Base-by-base conservation (phyloP, 2,329 filamentous ascomycete species). In the Aspergillus ruber region DNA sequence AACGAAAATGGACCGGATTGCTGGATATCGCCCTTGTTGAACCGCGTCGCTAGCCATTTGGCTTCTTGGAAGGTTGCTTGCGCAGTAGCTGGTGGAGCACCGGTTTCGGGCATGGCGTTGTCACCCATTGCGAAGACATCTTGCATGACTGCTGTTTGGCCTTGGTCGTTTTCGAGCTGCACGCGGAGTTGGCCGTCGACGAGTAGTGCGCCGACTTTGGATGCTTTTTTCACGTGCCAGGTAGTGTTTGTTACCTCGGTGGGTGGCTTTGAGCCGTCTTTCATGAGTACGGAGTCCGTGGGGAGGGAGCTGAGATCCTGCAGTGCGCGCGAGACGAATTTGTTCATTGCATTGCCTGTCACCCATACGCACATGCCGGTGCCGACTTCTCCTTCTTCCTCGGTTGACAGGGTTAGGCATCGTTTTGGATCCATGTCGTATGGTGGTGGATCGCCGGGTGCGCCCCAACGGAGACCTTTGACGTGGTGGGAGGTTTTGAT, bases 331-430 rank as follows among this genome's bases (percentile, higher is more conserved):
- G 54, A 52, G 27, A 69, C 46, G 17, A 69, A 60, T 36, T 61
- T 60, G 39, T 65, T 64, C 64, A 67, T 66, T 2, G 62, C 57
- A 25, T 68, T 70, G 1, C 67, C 67, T 0, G 67, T 69, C 12
- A 69, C 76, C 80, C 80, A 83, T 8, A 83, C 79, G 47, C 70
- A 79, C 78, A 83, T 80, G 1, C 79, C 79, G 1, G 80, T 70
- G 0, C 79, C 79, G 2, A 80, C 64, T 41, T 82, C 77, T 1
- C 79, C 80, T 47, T 80, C 75, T 54, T 83, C 78, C 50, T 77
- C 73, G 3, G 79, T 69, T 9, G 71, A 76, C 32, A 83, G 64
- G 0, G 80, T 83, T 10, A 74, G 62, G 43, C 69, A 65, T 6
- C 69, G 62, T 47, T 75, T 73, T 1, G 71, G 65, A 36, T 72